Percentiles rank a stretch among this genome's conserved stretches.
phyloP scores from a whole-genome alignment of 2,329 filamentous ascomycete species.

The Colletotrichum lupini region DNA sequence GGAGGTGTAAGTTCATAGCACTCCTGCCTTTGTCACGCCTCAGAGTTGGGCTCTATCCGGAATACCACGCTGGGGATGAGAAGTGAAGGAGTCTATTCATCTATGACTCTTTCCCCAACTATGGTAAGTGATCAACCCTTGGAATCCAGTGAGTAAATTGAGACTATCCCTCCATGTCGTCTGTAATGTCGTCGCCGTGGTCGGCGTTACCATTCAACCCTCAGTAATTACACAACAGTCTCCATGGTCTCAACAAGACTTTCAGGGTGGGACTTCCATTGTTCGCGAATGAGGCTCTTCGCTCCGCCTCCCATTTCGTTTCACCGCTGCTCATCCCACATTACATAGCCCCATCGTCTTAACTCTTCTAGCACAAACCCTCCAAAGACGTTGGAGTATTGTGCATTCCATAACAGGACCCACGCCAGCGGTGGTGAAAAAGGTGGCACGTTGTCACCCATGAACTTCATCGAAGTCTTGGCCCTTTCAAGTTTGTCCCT shows the following conservation, averaged over 20 bases:
- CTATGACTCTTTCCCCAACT: too few species aligned
- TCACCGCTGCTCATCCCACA: neutral
- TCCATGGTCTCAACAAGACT: neutral
- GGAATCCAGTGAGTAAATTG: neutral
- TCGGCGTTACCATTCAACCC: neutral
- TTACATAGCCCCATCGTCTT: neutral
- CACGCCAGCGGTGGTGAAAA: neutral
- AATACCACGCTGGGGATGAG: too few species aligned
- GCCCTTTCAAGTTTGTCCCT: neutral
- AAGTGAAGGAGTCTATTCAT: too few species aligned
- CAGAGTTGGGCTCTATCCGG: too few species aligned
- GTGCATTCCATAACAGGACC: neutral
- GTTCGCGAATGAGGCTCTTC: neutral
- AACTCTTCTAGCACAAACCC: neutral
- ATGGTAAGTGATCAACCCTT: neutral
- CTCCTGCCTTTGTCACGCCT: neutral
- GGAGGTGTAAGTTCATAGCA: neutral
- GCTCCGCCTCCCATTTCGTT: neutral
- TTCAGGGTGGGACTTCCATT: neutral
- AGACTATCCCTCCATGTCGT: too few species aligned
- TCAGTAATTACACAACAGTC: neutral
- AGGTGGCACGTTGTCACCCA: neutral
- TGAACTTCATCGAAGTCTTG: neutral
- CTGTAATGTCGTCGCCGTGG: too few species aligned
- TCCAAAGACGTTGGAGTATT: neutral